Conservation (phyloP, 257 asterid genomes). For the Solanum chilense region DNA sequence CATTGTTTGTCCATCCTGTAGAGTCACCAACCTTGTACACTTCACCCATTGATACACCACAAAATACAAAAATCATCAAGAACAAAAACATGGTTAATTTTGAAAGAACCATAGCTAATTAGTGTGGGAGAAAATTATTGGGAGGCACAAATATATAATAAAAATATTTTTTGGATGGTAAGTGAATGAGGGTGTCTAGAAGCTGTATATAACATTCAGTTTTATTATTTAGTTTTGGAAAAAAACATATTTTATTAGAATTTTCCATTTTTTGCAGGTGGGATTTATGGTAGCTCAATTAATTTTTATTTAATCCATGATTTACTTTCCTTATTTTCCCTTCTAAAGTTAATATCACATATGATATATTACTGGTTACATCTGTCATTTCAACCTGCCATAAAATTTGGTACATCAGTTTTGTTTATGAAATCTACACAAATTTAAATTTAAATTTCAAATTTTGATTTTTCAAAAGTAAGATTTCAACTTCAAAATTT, state of each 20-base stretch:
- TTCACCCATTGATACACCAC: background rate
- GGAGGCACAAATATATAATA: background rate
- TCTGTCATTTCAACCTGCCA: background rate
- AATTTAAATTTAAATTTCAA: too few relatives aligned
- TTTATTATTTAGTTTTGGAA: background rate
- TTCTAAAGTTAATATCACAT: background rate
- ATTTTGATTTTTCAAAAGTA: too few relatives aligned
- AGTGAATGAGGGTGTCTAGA: background rate
- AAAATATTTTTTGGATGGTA: background rate
- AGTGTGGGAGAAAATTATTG: background rate
- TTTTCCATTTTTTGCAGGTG: background rate
- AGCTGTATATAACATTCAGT: background rate
- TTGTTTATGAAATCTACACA: too few relatives aligned
- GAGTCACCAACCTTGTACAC: constrained; percentile 39
- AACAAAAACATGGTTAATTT: background rate
- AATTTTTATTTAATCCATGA: background rate
- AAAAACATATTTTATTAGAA: background rate
- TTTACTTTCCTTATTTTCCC: background rate
- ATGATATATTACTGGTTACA: background rate
- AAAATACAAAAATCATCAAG: background rate
- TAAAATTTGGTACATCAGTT: too few relatives aligned
- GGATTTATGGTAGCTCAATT: background rate
- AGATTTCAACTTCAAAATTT: too few relatives aligned
- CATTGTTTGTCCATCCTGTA: constrained; percentile 30
- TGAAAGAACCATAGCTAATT: background rate